These are phyloP conservation scores for Yarrowia yakushimensis DNA, from an alignment of 805 yeast species.

Conservation along the genomic window DNA sequence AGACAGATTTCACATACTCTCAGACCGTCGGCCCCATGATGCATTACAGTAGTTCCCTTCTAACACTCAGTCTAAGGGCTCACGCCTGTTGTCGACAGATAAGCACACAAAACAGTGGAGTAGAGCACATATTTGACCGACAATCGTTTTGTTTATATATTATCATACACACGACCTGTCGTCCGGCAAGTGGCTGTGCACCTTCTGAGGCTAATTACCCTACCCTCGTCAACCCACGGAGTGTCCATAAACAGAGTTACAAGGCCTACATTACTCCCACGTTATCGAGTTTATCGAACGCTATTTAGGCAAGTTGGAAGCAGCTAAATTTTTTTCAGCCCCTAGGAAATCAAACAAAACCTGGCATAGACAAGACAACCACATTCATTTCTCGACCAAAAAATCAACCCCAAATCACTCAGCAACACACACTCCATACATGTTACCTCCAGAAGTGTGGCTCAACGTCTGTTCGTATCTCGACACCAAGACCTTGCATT, in stretches of 20 bases:
- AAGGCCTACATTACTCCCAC: constrained; percentile 4
- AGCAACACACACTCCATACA: background rate
- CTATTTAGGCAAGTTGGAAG: background rate
- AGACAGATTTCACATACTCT: background rate
- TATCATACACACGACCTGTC: no score
- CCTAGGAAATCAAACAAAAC: background rate
- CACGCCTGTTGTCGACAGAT: no score
- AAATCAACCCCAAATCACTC: background rate
- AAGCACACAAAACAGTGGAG: no score
- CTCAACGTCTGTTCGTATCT: constrained; percentile 13
- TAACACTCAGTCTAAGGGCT: no score
- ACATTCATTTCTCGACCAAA: background rate
- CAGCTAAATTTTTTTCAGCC: background rate
- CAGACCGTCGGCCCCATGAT: no score
- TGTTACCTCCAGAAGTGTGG: constrained; percentile 19
- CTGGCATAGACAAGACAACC: background rate
- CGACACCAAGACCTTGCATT: background rate
- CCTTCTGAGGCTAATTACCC: background rate
- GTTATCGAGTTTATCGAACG: constrained; percentile 1
- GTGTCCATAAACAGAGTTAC: background rate
- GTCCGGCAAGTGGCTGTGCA: background rate
- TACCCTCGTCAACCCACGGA: background rate
- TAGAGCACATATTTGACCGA: no score
- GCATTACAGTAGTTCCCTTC: no score
- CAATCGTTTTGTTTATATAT: no score